Conservation (phyloP, 2,329 filamentous ascomycete species). For the Stagonosporopsis rhizophila region DNA sequence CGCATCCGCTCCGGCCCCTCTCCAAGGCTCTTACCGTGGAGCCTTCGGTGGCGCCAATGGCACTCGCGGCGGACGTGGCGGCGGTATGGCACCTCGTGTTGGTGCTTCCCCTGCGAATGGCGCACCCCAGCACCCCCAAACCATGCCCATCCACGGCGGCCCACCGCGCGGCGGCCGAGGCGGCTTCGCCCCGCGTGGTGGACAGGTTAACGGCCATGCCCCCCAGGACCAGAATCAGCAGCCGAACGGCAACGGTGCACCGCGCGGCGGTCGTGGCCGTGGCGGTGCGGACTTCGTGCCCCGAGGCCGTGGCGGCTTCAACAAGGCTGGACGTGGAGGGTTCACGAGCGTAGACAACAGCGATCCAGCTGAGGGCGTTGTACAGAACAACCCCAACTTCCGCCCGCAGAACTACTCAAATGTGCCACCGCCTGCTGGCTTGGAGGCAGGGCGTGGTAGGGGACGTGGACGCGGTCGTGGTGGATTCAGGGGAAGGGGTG, state of each 20-base stretch:
- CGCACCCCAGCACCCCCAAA: constrained; percentile 38
- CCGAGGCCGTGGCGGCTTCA: constrained; percentile 50
- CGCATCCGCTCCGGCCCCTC: constrained; percentile 63
- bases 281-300: constrained; percentile 43
- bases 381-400: constrained; percentile 64
- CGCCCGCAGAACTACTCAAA: constrained; percentile 56
- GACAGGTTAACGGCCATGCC: constrained; percentile 38
- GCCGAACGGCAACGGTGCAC: constrained; percentile 30
- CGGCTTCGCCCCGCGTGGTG: constrained; percentile 44
- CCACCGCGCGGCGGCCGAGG: constrained; percentile 50
- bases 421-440: constrained; percentile 46
- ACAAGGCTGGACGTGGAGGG: constrained; percentile 50
- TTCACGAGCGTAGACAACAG: constrained; percentile 58
- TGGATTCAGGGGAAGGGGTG: constrained; percentile 41
- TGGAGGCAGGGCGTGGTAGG: constrained; percentile 34
- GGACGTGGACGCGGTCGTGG: constrained; percentile 42
- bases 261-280: constrained; percentile 41
- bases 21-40: constrained; percentile 65
- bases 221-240: constrained; percentile 34
- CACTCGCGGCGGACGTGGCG: constrained; percentile 50
- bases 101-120: constrained; percentile 36
- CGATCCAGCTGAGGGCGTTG: constrained; percentile 61
- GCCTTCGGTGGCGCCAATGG: constrained; percentile 59
- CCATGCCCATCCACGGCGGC: constrained; percentile 50
- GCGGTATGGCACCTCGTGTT: constrained; percentile 43